Conservation (phyloP, 345 rosid species). For the Zanthoxylum bungeanum region DNA sequence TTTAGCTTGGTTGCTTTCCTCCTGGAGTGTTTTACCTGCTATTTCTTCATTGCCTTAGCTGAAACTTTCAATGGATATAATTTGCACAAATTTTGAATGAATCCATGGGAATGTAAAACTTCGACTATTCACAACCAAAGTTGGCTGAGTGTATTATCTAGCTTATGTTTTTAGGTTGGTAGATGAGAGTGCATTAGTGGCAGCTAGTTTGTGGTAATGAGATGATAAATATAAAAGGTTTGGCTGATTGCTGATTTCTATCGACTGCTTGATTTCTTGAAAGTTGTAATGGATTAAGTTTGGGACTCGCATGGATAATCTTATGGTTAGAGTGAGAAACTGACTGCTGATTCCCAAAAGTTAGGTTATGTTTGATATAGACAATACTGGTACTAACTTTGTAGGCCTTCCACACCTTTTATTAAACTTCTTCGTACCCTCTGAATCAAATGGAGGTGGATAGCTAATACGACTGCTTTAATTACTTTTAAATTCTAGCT, state of each 20-base stretch:
- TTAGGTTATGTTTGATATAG: background rate
- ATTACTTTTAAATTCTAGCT: background rate
- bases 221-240: background rate
- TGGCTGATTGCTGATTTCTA: background rate
- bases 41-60: background rate
- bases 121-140: background rate
- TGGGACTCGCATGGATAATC: background rate
- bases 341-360: background rate
- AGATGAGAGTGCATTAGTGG: constrained; percentile 1
- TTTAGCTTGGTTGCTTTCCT: background rate
- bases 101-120: background rate
- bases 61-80: background rate
- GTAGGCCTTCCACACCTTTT: background rate
- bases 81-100: background rate
- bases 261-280: constrained; percentile 1
- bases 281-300: background rate
- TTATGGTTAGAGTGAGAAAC: background rate
- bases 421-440: background rate
- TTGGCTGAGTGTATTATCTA: background rate
- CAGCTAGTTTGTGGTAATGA: background rate
- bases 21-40: background rate
- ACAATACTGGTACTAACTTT: no score
- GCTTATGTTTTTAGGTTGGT: background rate
- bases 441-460: background rate
- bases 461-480: background rate